Conservation (phyloP, 2,329 filamentous ascomycete genomes). For the Aureobasidium uvarum region DNA sequence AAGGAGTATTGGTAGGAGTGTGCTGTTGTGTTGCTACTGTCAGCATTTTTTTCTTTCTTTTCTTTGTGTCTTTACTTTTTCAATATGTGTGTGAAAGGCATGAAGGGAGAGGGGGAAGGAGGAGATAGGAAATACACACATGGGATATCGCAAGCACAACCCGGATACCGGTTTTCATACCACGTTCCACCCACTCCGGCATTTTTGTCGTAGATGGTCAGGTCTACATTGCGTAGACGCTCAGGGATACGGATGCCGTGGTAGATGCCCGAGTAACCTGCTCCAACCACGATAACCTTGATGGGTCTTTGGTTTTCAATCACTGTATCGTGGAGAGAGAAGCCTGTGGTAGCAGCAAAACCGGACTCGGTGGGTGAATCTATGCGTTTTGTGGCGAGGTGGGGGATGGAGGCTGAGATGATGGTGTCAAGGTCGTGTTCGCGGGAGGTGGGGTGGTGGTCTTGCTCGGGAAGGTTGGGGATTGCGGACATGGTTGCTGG, state of each 20-base stretch:
- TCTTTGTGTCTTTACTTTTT: background rate
- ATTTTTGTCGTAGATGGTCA: slow-evolving; percentile 48
- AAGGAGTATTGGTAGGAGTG: slow-evolving; percentile 48
- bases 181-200: slow-evolving; percentile 43
- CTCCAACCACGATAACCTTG: slow-evolving; percentile 48
- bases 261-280: slow-evolving; percentile 48
- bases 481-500: slow-evolving; percentile 17
- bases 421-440: slow-evolving; percentile 6
- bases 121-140: slow-evolving; percentile 21
- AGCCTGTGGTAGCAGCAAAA: slow-evolving; percentile 24
- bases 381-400: background rate
- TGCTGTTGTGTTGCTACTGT: slow-evolving; percentile 28
- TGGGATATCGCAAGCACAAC: slow-evolving; percentile 42
- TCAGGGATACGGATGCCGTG: slow-evolving; percentile 47
- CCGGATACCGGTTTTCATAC: slow-evolving; percentile 46
- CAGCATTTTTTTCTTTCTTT: too few relatives aligned
- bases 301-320: slow-evolving; percentile 47
- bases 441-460: background rate
- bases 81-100: too few relatives aligned
- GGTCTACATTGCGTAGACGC: slow-evolving; percentile 41
- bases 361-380: slow-evolving; percentile 14
- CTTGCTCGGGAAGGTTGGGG: slow-evolving; percentile 6
- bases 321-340: slow-evolving; percentile 40
- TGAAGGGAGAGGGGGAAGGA: background rate
- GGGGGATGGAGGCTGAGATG: background rate